Conservation (phyloP, 2,329 filamentous ascomycete species). For the Colletotrichum sp. region DNA sequence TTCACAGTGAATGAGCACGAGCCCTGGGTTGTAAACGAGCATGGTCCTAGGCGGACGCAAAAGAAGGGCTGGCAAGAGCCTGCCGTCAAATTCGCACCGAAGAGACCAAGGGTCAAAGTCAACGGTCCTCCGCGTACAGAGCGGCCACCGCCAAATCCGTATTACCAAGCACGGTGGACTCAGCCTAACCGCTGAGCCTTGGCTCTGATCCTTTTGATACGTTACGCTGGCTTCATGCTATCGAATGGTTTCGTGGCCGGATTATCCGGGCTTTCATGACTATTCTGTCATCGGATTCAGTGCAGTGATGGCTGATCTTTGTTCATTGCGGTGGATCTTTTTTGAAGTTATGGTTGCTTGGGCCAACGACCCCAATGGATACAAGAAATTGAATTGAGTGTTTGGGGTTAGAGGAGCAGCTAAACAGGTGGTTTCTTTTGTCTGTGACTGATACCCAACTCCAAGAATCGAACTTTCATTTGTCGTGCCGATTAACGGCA, state of each 20-base stretch:
- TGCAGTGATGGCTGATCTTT: neutral
- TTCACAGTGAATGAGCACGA: neutral
- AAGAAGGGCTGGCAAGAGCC: neutral
- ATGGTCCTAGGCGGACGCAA: neutral
- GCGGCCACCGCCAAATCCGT: neutral
- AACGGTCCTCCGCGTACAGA: neutral
- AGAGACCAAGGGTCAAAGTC: neutral
- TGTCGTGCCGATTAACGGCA: accelerated
- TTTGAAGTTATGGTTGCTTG: neutral
- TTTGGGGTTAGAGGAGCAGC: neutral
- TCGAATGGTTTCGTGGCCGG: accelerated
- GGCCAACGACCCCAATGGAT: neutral
- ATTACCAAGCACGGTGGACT: neutral
- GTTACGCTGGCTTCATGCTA: neutral
- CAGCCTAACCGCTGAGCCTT: accelerated
- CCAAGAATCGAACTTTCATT: neutral
- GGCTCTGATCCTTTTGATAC: neutral
- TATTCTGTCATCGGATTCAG: neutral
- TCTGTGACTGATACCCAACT: neutral
- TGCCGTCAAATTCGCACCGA: neutral
- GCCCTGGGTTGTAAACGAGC: neutral
- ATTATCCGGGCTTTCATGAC: accelerated
- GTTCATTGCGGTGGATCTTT: neutral
- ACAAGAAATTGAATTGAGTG: neutral
- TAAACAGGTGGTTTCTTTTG: neutral